Evolutionary conservation across 768 basidiomycete genomes (phyloP).

Genomic region (Lepiota brunneoincarnata): DNA sequence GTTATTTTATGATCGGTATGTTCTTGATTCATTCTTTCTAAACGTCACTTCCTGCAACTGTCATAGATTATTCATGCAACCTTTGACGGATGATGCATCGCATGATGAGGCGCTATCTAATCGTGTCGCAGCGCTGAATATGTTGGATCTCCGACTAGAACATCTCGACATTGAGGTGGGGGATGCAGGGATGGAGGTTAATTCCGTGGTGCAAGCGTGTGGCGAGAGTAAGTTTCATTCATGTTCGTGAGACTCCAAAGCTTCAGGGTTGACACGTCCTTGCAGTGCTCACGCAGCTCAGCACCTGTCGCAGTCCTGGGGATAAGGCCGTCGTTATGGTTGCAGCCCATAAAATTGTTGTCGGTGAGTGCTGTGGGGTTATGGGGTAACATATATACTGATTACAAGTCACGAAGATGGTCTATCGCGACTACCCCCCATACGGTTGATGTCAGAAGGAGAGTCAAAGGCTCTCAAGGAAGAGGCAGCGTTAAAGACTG

Average conservation of each 20-base stretch:
- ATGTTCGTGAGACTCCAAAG: background rate
- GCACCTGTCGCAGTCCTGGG: slow-evolving; percentile 51
- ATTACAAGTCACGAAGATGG: slow-evolving; percentile 51
- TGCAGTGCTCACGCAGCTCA: slow-evolving; percentile 35
- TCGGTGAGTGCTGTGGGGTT: slow-evolving; percentile 50
- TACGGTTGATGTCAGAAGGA: slow-evolving; percentile 66
- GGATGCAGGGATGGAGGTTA: slow-evolving; percentile 46
- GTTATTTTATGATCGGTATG: slow-evolving; percentile 81
- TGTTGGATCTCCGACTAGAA: slow-evolving; percentile 83
- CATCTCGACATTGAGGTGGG: slow-evolving; percentile 88
- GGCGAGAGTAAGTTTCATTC: slow-evolving; percentile 66
- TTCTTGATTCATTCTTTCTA: background rate
- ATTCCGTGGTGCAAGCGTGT: slow-evolving; percentile 65
- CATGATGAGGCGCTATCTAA: slow-evolving; percentile 91
- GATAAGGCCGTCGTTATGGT: slow-evolving; percentile 84
- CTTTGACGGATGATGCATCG: slow-evolving; percentile 63
- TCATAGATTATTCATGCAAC: slow-evolving; percentile 72
- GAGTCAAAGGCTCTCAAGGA: slow-evolving; percentile 21
- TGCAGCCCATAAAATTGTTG: slow-evolving; percentile 79
- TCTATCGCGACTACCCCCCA: slow-evolving; percentile 67
- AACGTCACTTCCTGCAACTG: background rate
- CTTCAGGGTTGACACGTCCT: background rate
- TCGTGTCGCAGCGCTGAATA: slow-evolving; percentile 87
- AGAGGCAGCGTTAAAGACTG: slow-evolving; percentile 3
- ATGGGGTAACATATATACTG: background rate